Evolutionary conservation across 2,329 filamentous ascomycete species (phyloP).

Genomic region (Lecanicillium sp.): DNA sequence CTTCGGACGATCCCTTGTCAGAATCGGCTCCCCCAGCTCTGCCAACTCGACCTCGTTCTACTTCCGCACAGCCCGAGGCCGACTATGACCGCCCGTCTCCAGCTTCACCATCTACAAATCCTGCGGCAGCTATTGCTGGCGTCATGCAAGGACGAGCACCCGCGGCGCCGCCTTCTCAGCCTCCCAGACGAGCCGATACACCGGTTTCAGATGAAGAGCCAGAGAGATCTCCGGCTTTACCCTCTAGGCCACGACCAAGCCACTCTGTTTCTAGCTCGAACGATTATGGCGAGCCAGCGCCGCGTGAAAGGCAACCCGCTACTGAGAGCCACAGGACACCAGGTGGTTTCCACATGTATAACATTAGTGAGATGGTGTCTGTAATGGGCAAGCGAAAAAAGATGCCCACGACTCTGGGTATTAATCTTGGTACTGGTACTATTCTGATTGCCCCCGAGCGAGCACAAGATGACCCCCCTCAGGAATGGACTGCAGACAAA

Average conservation of each 20-base stretch:
- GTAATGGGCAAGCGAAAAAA: slow-evolving; percentile 96
- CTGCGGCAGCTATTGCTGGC: slow-evolving; percentile 46
- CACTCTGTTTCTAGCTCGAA: slow-evolving; percentile 14
- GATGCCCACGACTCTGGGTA: slow-evolving; percentile 94
- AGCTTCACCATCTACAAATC: slow-evolving; percentile 26
- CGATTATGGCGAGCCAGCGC: slow-evolving; percentile 26
- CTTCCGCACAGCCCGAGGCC: slow-evolving; percentile 24
- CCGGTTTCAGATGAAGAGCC: slow-evolving; percentile 14
- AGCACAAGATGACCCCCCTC: slow-evolving; percentile 69
- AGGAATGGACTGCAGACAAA: slow-evolving; percentile 91
- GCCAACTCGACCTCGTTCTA: slow-evolving; percentile 30
- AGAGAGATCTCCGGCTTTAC: slow-evolving; percentile 28
- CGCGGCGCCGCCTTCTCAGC: slow-evolving; percentile 2
- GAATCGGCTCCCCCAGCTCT: slow-evolving; percentile 30
- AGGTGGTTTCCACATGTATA: slow-evolving; percentile 87
- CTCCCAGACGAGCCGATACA: neutral
- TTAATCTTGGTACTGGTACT: slow-evolving; percentile 79
- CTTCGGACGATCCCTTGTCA: slow-evolving; percentile 31
- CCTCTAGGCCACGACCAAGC: slow-evolving; percentile 23
- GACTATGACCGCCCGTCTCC: slow-evolving; percentile 16
- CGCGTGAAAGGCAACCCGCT: slow-evolving; percentile 19
- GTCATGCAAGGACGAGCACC: slow-evolving; percentile 41
- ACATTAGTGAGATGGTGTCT: slow-evolving; percentile 96
- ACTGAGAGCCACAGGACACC: slow-evolving; percentile 49
- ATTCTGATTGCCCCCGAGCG: slow-evolving; percentile 90